Conservation (phyloP, 495 filamentous ascomycete species). For the Podospora anserina region DNA sequence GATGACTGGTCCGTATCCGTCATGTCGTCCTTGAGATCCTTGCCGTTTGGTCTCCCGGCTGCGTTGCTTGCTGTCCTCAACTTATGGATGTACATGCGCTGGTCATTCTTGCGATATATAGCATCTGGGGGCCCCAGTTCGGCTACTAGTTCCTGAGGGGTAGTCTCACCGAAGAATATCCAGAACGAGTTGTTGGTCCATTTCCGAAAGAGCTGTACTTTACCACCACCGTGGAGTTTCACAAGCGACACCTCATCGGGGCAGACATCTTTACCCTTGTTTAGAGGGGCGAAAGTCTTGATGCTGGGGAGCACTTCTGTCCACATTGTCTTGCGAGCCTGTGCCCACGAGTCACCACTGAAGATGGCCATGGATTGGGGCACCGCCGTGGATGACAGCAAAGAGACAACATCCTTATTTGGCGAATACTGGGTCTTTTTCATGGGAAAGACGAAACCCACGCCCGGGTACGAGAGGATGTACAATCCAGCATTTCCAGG, state of each 20-base stretch:
- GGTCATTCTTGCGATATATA: conserved; percentile 90
- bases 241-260: conserved; percentile 80
- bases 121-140: conserved; percentile 94
- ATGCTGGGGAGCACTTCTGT: conserved; percentile 67
- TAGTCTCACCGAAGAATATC: conserved; percentile 75
- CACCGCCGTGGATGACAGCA: conserved; percentile 75
- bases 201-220: conserved; percentile 68
- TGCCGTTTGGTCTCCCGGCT: conserved; percentile 46
- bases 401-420: conserved; percentile 77
- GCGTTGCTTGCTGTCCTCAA: conserved; percentile 47
- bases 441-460: conserved; percentile 87
- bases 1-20: conserved; percentile 85
- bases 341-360: conserved; percentile 82
- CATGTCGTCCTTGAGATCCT: conserved; percentile 53
- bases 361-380: conserved; percentile 82
- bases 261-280: conserved; percentile 61
- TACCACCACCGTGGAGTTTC: conserved; percentile 68
- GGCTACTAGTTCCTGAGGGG: conserved; percentile 81
- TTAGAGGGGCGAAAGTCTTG: conserved; percentile 42
- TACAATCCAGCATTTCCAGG: conserved; percentile 58
- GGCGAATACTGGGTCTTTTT: conserved; percentile 72
- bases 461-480: conserved; percentile 86
- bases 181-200: conserved; percentile 55
- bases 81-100: conserved; percentile 84
- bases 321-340: conserved; percentile 72